phyloP scores from a whole-genome alignment of 371 early-diverging fungal genomes.

The Mucor velutinosus region DNA sequence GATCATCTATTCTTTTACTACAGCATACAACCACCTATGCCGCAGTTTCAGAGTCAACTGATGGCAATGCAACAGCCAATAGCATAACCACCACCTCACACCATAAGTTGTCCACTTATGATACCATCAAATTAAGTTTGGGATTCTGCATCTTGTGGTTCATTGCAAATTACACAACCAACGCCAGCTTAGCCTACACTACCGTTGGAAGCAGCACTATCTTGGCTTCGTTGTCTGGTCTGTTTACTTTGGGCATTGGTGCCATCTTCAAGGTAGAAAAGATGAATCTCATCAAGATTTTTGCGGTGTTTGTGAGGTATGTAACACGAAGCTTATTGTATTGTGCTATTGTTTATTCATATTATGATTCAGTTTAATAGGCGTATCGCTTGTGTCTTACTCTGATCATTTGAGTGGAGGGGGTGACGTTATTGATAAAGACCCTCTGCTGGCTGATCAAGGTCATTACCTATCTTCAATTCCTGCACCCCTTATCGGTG shows the following conservation, averaged over 20 bases:
- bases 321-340: slow-evolving; percentile 15
- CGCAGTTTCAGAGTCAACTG: slow-evolving; percentile 13
- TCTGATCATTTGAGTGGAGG: slow-evolving; percentile 26
- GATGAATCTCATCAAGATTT: slow-evolving; percentile 55
- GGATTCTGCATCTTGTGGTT: slow-evolving; percentile 84
- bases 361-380: slow-evolving; percentile 42
- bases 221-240: slow-evolving; percentile 74
- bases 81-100: not conserved
- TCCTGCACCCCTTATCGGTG: slow-evolving; percentile 57
- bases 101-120: slow-evolving; percentile 35
- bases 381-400: slow-evolving; percentile 55
- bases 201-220: slow-evolving; percentile 84
- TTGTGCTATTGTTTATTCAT: not conserved
- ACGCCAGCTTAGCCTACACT: slow-evolving; percentile 78
- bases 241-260: slow-evolving; percentile 77
- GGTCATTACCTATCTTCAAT: not conserved
- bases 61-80: slow-evolving; percentile 1
- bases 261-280: slow-evolving; percentile 61
- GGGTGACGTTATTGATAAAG: not conserved
- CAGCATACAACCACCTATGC: slow-evolving; percentile 5
- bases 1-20: slow-evolving; percentile 11
- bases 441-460: not conserved
- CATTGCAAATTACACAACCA: slow-evolving; percentile 75
- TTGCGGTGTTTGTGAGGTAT: slow-evolving; percentile 55
- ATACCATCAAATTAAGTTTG: slow-evolving; percentile 72